Evolutionary conservation across 192 early-diverging fungal genomes (phyloP), one percentile per base, ranked within the genome.

Genomic region (Gigaspora rosea): DNA sequence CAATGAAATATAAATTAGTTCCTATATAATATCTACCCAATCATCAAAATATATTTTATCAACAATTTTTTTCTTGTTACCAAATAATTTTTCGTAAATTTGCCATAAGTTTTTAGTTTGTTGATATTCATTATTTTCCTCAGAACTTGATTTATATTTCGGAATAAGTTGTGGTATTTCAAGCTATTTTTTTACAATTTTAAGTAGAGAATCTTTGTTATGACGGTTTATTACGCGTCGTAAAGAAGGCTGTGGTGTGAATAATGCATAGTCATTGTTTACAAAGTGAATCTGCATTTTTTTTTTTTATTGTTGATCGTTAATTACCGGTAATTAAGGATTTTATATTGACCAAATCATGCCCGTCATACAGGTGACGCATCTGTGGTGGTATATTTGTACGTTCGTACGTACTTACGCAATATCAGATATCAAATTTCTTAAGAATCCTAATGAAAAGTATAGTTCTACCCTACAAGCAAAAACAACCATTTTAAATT

Each of bases 141-240:
- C 65, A n/a, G n/a, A n/a, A n/a, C n/a, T n/a, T n/a, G n/a, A n/a
- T n/a, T n/a, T n/a, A n/a, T 54, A 56, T 32, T 75, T 49, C 16
- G 77, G 79, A 10, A 72, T 61, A 50, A 76, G 69, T 33, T 73
- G 47, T n/a, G 80, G 64, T 20, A 66, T n/a, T 41, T 73, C 20
- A 27, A 84, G 61, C 85, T 82, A 86, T 35, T 48, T 63, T 3
- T 80, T 33, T 9, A 79, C 80, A 33, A 75, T 54, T 56, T 78
- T 61, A 18, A 86, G 76, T 18, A 86, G 75, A 2, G 79, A 65
- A 15, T 80, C 80, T 52, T 84, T 86, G 22, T 74, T 74, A 69
- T 86, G 85, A 46, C 71, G 72, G 71, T 80, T 82, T 50, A 80
- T 36, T 18, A 80, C 50, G 20, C 80, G 76, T n/a, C 85, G 78